Evolutionary conservation across 345 rosid species (phyloP).

Genomic region (Hibiscus trionum): DNA sequence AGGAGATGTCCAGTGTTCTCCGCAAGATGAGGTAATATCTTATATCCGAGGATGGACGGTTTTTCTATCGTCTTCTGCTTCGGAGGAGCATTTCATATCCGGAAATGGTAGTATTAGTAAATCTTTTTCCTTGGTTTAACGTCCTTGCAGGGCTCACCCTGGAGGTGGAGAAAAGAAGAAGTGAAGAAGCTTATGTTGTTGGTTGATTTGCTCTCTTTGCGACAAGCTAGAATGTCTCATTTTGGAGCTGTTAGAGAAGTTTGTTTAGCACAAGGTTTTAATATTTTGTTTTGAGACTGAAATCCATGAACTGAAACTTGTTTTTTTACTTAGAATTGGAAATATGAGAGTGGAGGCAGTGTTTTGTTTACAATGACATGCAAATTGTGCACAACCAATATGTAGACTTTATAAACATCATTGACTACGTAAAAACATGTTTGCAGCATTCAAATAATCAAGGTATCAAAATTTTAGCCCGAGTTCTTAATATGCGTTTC

Average conservation of each 20-base stretch:
- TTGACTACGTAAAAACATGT: too few species aligned
- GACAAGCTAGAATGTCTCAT: not conserved
- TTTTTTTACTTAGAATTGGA: constrained; percentile 13
- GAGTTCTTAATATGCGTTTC: too few species aligned
- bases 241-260: constrained; percentile 5
- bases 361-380: not conserved
- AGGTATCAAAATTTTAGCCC: too few species aligned
- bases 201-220: not conserved
- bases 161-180: constrained; percentile 60
- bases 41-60: not conserved
- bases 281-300: constrained; percentile 1
- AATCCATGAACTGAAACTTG: not conserved
- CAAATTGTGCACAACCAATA: too few species aligned
- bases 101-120: not conserved
- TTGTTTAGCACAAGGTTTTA: constrained; percentile 4
- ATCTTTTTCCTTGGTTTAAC: not conserved
- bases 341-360: constrained; percentile 11
- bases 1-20: constrained; percentile 76
- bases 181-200: constrained; percentile 19
- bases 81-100: not conserved
- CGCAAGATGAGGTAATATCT: constrained; percentile 62
- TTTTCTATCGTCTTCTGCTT: not conserved
- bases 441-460: too few species aligned
- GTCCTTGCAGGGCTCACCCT: constrained; percentile 30
- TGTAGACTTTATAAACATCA: too few species aligned